Percentiles rank a stretch among this genome's conserved stretches.
phyloP scores from a whole-genome alignment of 495 filamentous ascomycete species.

The Daldinia grandis region DNA sequence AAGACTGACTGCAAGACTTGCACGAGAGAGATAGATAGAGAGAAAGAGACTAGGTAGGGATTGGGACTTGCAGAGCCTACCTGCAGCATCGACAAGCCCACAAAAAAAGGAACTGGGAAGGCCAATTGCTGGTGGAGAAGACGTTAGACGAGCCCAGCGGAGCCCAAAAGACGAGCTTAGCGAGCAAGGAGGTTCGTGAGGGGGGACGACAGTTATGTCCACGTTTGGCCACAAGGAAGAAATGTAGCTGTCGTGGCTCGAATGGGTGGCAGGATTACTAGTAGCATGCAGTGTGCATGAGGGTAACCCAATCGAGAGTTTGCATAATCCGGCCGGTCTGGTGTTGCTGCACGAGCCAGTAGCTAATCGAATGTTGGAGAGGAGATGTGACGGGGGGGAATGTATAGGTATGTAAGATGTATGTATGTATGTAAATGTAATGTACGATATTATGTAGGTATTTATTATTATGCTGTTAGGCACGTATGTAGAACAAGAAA shows the following conservation, averaged over 20 bases:
- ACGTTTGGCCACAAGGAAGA: constrained; percentile 42
- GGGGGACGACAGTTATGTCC: constrained; percentile 42
- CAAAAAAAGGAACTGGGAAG: constrained; percentile 13
- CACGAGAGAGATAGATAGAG: not conserved
- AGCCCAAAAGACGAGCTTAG: constrained; percentile 41
- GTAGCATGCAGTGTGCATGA: constrained; percentile 60
- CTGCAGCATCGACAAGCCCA: constrained; percentile 26
- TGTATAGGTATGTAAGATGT: constrained; percentile 16
- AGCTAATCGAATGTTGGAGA: constrained; percentile 24
- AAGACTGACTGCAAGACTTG: not conserved
- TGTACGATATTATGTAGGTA: not conserved
- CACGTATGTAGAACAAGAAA: not conserved
- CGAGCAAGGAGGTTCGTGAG: constrained; percentile 37
- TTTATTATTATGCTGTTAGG: not conserved
- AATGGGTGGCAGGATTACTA: constrained; percentile 62
- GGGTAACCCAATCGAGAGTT: constrained; percentile 58
- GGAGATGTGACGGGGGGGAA: not conserved
- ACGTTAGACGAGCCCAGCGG: constrained; percentile 41
- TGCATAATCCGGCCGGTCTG: constrained; percentile 52
- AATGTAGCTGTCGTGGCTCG: constrained; percentile 66
- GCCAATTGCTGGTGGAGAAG: constrained; percentile 42
- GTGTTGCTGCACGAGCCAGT: constrained; percentile 42
- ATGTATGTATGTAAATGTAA: constrained; percentile 9
- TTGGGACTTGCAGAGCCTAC: constrained; percentile 29
- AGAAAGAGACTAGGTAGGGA: not conserved